Conservation (phyloP, 495 filamentous ascomycete species). For the Entonaema liquescens region DNA sequence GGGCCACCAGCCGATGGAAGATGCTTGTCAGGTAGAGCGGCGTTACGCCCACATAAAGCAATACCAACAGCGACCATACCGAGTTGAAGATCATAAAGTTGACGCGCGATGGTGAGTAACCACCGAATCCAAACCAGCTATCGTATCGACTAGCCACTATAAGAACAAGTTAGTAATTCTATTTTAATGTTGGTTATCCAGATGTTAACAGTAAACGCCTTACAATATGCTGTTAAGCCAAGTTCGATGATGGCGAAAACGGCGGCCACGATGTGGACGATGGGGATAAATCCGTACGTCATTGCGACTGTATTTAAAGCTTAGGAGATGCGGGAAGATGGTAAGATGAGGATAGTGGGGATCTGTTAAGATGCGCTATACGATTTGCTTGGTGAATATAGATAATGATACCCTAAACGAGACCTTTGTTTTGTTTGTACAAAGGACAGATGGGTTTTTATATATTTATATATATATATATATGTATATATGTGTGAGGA, state of each 20-base stretch:
- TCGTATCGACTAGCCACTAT: slow-evolving; percentile 49
- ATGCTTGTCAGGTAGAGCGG: slow-evolving; percentile 66
- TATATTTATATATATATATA: no score
- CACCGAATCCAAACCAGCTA: slow-evolving; percentile 40
- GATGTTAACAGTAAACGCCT: slow-evolving; percentile 33
- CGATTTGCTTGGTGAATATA: no score
- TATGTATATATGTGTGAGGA: no score
- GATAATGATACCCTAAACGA: no score
- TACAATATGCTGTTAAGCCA: slow-evolving; percentile 76
- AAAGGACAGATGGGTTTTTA: no score
- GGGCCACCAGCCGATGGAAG: slow-evolving; percentile 67
- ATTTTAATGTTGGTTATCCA: neutral
- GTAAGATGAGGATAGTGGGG: neutral
- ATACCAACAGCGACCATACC: slow-evolving; percentile 75
- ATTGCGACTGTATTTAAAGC: slow-evolving; percentile 41
- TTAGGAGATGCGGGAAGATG: neutral
- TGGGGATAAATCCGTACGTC: slow-evolving; percentile 62
- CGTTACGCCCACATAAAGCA: slow-evolving; percentile 70
- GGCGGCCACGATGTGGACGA: slow-evolving; percentile 69
- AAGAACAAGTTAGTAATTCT: neutral
- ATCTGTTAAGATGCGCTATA: neutral
- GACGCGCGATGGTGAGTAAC: slow-evolving; percentile 57
- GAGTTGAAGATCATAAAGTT: slow-evolving; percentile 79
- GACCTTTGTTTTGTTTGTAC: neutral
- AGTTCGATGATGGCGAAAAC: slow-evolving; percentile 76